Percentiles rank a stretch among this genome's conserved stretches.
Conservation (phyloP, 805 yeast species). For the Ogataea minuta region DNA sequence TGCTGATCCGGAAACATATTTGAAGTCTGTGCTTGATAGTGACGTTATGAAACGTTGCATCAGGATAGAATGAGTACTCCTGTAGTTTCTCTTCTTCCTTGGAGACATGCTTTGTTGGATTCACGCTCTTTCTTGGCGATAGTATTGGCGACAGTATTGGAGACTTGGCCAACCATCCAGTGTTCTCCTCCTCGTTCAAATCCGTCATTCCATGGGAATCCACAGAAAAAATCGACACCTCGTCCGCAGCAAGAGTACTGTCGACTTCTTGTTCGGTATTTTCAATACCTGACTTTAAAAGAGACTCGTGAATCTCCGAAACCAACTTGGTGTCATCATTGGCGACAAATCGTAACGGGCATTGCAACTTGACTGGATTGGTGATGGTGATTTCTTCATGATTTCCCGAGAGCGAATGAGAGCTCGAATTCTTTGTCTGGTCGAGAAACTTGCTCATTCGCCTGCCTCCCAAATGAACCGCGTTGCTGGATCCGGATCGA, state of each 20-base stretch:
- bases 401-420: neutral
- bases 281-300: slow-evolving; percentile 26
- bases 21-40: slow-evolving; percentile 67
- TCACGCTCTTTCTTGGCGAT: slow-evolving; percentile 18
- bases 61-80: slow-evolving; percentile 50
- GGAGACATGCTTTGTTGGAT: slow-evolving; percentile 10
- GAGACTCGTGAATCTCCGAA: slow-evolving; percentile 26
- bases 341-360: slow-evolving; percentile 34
- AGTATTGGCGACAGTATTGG: slow-evolving; percentile 21
- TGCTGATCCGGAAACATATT: slow-evolving; percentile 65
- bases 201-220: slow-evolving; percentile 24
- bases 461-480: slow-evolving; percentile 10
- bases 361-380: slow-evolving; percentile 37
- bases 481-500: slow-evolving; percentile 21
- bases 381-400: slow-evolving; percentile 33
- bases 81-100: slow-evolving; percentile 19
- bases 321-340: slow-evolving; percentile 31
- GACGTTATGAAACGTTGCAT: slow-evolving; percentile 60
- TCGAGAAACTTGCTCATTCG: slow-evolving; percentile 26
- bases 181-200: slow-evolving; percentile 13
- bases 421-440: slow-evolving; percentile 5
- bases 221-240: slow-evolving; percentile 28
- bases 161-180: slow-evolving; percentile 25
- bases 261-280: slow-evolving; percentile 23
- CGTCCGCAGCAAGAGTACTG: slow-evolving; percentile 17